These are phyloP conservation scores for Podospora tetraspora DNA, from an alignment of 495 filamentous ascomycete species.

Conservation along the genomic window DNA sequence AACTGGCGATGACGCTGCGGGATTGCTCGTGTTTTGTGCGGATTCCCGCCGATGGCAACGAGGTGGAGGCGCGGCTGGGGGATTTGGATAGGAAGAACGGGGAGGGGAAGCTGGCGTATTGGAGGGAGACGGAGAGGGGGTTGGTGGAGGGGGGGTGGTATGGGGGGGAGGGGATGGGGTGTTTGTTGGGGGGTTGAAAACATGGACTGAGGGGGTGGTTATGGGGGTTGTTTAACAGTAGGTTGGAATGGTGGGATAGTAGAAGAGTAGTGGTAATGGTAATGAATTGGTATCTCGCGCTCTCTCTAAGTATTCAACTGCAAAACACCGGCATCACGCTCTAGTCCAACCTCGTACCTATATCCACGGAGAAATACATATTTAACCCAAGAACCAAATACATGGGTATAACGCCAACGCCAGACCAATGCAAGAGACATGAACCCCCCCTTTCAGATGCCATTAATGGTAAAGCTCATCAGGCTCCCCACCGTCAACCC, in stretches of 20 bases:
- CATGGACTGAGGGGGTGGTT: not conserved
- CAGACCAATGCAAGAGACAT: not conserved
- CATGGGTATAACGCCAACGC: slow-evolving; percentile 2
- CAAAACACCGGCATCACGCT: not conserved
- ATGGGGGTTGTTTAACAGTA: not conserved
- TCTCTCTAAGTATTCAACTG: not conserved
- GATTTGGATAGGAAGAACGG: slow-evolving; percentile 87
- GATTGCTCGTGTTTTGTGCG: slow-evolving; percentile 83
- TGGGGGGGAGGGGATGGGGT: slow-evolving; percentile 34
- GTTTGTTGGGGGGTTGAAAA: slow-evolving; percentile 16
- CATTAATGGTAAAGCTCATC: slow-evolving; percentile 71
- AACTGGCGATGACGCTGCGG: slow-evolving; percentile 75
- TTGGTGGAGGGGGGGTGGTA: slow-evolving; percentile 75
- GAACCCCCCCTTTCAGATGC: slow-evolving; percentile 27
- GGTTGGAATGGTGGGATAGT: not conserved
- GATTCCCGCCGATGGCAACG: slow-evolving; percentile 37
- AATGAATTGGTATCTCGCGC: not conserved
- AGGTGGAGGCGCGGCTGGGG: slow-evolving; percentile 68
- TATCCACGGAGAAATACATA: not conserved
- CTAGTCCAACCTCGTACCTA: not conserved
- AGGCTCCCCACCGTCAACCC: slow-evolving; percentile 82
- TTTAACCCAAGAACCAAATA: not conserved
- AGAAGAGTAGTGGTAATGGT: not conserved
- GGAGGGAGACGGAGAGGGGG: slow-evolving; percentile 57
- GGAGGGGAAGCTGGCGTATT: slow-evolving; percentile 64